These are phyloP conservation scores for Straminergon stramineum DNA, from an alignment of 225 moss, liverwort and hornwort species.

Conservation along the genomic window DNA sequence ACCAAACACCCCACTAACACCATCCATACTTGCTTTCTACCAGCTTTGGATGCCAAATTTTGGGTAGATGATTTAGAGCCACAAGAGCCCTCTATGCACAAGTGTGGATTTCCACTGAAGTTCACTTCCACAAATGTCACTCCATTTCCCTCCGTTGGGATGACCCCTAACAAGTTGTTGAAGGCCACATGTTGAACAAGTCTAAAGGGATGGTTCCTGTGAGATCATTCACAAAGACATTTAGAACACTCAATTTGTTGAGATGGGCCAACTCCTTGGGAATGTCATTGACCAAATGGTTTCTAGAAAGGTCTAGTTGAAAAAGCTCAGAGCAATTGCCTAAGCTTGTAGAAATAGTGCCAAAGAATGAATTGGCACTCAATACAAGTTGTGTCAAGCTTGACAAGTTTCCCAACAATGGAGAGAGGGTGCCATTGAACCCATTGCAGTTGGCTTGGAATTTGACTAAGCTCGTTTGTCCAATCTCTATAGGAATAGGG, in stretches of 20 bases:
- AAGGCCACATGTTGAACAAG: neutral
- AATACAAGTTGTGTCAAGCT: neutral
- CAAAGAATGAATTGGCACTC: neutral
- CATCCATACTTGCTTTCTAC: neutral
- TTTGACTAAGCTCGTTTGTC: neutral
- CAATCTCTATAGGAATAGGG: neutral
- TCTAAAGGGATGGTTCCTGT: fast-evolving
- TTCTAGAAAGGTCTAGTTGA: neutral
- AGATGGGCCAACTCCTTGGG: neutral
- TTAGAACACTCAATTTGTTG: fast-evolving
- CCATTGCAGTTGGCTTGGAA: no score
- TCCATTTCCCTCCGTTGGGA: neutral
- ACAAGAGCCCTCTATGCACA: neutral
- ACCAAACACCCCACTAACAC: neutral
- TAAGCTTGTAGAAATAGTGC: neutral
- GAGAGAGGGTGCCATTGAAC: no score
- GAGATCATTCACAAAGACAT: neutral
- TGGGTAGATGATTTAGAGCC: neutral
- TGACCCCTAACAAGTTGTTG: neutral
- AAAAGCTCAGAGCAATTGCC: neutral
- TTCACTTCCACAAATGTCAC: neutral
- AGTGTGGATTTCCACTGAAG: neutral
- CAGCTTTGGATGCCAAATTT: fast-evolving
- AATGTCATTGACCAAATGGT: neutral
- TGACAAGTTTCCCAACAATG: neutral